Conservation (phyloP, 129 eudicot species). For the Artemisia annua region DNA sequence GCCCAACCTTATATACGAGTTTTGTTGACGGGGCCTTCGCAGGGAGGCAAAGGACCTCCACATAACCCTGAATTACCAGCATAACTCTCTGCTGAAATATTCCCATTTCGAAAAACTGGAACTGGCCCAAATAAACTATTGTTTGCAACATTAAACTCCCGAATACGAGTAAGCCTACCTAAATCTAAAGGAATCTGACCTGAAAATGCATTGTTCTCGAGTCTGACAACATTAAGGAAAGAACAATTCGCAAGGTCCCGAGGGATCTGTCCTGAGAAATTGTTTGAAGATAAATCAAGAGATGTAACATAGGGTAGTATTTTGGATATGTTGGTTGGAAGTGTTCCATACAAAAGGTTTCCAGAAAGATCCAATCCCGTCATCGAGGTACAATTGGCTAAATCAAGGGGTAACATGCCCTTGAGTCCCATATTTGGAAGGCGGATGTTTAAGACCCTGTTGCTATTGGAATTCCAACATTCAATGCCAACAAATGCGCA, state of each 20-base stretch:
- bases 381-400: conserved; percentile 44
- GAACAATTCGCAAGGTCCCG: conserved; percentile 49
- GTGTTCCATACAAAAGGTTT: conserved; percentile 44
- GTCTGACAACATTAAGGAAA: conserved; percentile 51
- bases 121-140: conserved; percentile 63
- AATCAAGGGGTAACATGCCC: conserved; percentile 57
- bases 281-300: conserved; percentile 73
- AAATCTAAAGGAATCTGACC: conserved; percentile 57
- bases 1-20: neutral
- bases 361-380: conserved; percentile 67
- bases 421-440: conserved; percentile 48
- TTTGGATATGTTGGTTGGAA: conserved; percentile 50
- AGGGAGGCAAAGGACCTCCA: conserved; percentile 55
- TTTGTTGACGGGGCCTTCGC: conserved; percentile 20
- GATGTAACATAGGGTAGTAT: conserved; percentile 35
- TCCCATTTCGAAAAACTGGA: conserved; percentile 35
- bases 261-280: conserved; percentile 57
- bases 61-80: conserved; percentile 67
- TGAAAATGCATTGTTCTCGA: conserved; percentile 49
- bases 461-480: conserved; percentile 63
- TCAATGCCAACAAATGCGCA: conserved; percentile 55
- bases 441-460: conserved; percentile 49
- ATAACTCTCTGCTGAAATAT: conserved; percentile 38
- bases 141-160: conserved; percentile 44
- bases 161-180: conserved; percentile 12